Conservation (phyloP, 1,284 basidiomycete species). For the Trichosporon sp. region DNA sequence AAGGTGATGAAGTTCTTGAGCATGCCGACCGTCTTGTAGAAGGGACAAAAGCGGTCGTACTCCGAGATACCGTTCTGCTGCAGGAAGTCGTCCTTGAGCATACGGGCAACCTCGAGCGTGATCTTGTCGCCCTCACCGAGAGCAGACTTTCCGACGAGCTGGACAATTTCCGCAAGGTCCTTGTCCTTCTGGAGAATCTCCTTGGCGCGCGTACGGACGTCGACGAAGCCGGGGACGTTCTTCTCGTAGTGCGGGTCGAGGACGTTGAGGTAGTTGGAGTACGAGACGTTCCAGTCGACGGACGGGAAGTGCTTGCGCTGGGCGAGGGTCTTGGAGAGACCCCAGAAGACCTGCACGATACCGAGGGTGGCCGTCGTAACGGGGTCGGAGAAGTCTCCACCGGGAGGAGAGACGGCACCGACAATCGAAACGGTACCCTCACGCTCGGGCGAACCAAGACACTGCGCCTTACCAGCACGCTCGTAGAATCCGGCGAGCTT, state of each 20-base stretch:
- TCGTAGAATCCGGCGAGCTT: constrained; percentile 99
- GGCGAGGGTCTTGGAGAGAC: constrained; percentile 65
- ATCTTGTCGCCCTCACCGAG: constrained; percentile 98
- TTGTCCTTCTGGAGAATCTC: constrained; percentile 98
- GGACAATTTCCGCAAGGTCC: constrained; percentile 97
- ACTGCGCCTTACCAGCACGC: constrained; percentile 94
- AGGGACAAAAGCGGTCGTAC: constrained; percentile 95
- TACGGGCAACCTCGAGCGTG: constrained; percentile 92
- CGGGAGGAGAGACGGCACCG: constrained; percentile 96
- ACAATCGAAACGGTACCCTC: constrained; percentile 96
- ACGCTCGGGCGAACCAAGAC: constrained; percentile 84
- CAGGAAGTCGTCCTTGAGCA: constrained; percentile 96
- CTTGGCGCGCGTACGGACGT: constrained; percentile 87
- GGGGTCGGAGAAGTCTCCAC: constrained; percentile 99
- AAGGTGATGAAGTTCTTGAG: constrained; percentile 93
- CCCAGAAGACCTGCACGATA: constrained; percentile 94
- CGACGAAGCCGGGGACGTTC: constrained; percentile 88
- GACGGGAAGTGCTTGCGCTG: constrained; percentile 95
- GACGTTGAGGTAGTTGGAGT: constrained; percentile 97
- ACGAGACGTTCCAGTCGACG: constrained; percentile 98
- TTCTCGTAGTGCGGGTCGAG: constrained; percentile 92
- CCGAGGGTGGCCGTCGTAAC: constrained; percentile 95
- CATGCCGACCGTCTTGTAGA: constrained; percentile 98
- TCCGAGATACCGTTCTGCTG: constrained; percentile 99
- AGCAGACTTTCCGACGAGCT: constrained; percentile 97